Conservation (phyloP, 108 stramenopile species). For the Chaetoceros tenuissimus region DNA sequence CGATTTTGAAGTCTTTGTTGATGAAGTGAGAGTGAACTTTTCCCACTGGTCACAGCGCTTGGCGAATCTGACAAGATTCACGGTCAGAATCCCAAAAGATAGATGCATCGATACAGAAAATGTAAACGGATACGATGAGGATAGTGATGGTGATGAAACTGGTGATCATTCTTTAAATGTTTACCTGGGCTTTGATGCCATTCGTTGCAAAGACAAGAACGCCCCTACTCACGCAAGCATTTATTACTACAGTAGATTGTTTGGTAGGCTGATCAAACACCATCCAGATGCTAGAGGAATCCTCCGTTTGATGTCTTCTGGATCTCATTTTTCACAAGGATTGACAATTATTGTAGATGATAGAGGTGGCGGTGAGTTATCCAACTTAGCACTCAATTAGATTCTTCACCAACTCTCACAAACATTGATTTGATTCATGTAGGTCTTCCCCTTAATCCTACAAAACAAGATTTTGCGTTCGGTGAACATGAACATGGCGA, state of each 20-base stretch:
- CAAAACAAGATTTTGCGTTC: conserved; percentile 49
- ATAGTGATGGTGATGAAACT: too few relatives aligned
- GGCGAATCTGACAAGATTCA: conserved; percentile 41
- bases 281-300: conserved; percentile 33
- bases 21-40: conserved; percentile 10
- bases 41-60: conserved; percentile 49
- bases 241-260: too few relatives aligned
- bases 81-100: conserved; percentile 18
- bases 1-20: conserved; percentile 29
- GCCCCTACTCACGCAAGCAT: too few relatives aligned
- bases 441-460: conserved; percentile 57
- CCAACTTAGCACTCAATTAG: too few relatives aligned
- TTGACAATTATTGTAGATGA: conserved; percentile 60
- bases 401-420: too few relatives aligned
- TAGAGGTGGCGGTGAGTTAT: conserved; percentile 25
- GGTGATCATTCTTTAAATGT: too few relatives aligned
- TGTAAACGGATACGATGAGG: background rate
- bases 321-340: conserved; percentile 45
- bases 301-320: conserved; percentile 23
- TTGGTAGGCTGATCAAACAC: conserved; percentile 38
- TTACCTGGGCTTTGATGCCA: too few relatives aligned
- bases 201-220: too few relatives aligned
- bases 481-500: conserved; percentile 18
- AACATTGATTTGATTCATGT: too few relatives aligned
- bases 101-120: conserved; percentile 1